A percentile compares a stretch with the other conserved stretches of the same genome.
phyloP scores from a whole-genome alignment of 2,329 filamentous ascomycete genomes.

The Atkinsonella texensis region DNA sequence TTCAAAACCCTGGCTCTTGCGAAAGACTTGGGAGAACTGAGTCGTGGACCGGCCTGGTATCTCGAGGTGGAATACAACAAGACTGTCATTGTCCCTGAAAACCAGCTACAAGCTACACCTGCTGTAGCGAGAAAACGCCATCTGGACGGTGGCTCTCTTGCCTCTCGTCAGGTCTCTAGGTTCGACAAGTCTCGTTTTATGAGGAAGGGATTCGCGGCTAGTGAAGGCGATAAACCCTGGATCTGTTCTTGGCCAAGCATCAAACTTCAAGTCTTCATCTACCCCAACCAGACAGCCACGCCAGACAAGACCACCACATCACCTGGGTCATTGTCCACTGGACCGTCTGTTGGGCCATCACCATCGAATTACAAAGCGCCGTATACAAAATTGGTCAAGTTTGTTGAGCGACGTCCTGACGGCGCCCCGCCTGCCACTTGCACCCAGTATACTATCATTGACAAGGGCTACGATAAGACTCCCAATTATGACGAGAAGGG shows the following conservation, averaged over 20 bases:
- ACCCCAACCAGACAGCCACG: constrained; percentile 39
- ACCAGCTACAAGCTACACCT: constrained; percentile 17
- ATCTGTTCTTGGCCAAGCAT: constrained; percentile 47
- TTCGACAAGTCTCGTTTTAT: constrained; percentile 16
- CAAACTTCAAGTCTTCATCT: constrained; percentile 44
- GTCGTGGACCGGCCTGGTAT: constrained; percentile 44
- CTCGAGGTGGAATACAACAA: constrained; percentile 41
- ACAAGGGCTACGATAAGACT: constrained; percentile 23
- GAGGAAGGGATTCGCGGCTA: constrained; percentile 16
- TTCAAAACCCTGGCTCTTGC: constrained; percentile 33
- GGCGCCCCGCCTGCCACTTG: constrained; percentile 27
- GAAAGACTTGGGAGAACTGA: constrained; percentile 35
- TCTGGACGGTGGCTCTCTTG: constrained; percentile 8
- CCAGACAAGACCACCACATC: constrained; percentile 10
- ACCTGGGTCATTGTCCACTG: not conserved
- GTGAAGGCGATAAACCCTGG: constrained; percentile 42
- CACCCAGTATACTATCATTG: constrained; percentile 33
- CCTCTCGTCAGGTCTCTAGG: constrained; percentile 8
- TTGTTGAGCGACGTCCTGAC: constrained; percentile 39
- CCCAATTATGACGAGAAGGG: constrained; percentile 23
- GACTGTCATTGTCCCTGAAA: constrained; percentile 39
- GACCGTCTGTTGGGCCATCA: not conserved
- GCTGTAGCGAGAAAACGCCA: constrained; percentile 16
- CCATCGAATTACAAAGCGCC: constrained; percentile 15
- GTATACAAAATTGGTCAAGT: constrained; percentile 42